A percentile compares a stretch with the other conserved stretches of the same genome.
Conservation (phyloP, 306 rosid genomes). For the Hylodesmum podocarpum region DNA sequence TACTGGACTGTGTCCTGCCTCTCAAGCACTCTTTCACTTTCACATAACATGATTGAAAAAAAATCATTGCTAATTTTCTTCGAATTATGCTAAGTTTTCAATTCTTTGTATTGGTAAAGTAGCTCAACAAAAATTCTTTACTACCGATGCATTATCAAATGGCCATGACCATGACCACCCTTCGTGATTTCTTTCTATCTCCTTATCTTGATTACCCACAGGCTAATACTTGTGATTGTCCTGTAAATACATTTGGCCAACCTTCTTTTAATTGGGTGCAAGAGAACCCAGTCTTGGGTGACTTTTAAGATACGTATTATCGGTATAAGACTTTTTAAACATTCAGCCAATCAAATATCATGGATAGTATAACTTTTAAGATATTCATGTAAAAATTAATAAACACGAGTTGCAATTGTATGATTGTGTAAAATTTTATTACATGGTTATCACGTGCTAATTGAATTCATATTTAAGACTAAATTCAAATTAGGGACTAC, state of each 20-base stretch:
- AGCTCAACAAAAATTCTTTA: conserved; percentile 1
- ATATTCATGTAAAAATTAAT: too few species aligned
- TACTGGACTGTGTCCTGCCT: neutral
- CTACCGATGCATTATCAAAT: neutral
- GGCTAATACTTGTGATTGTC: neutral
- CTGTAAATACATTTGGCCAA: neutral
- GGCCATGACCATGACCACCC: neutral
- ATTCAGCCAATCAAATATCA: too few species aligned
- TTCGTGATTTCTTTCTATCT: neutral
- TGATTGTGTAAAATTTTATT: too few species aligned
- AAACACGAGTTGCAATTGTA: too few species aligned
- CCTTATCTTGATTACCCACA: neutral
- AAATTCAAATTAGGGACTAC: too few species aligned
- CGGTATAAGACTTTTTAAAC: too few species aligned
- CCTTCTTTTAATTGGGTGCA: neutral
- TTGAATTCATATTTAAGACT: too few species aligned
- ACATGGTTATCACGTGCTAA: too few species aligned
- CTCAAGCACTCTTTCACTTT: neutral
- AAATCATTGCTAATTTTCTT: conserved; percentile 10
- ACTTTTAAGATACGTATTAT: too few species aligned
- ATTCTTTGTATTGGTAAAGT: conserved; percentile 7
- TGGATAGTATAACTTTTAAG: too few species aligned
- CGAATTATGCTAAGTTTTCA: neutral
- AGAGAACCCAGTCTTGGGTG: too few species aligned
- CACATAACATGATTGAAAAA: neutral